Base-by-base conservation (phyloP, 345 rosid species). In the Arabidopsis suecica region DNA sequence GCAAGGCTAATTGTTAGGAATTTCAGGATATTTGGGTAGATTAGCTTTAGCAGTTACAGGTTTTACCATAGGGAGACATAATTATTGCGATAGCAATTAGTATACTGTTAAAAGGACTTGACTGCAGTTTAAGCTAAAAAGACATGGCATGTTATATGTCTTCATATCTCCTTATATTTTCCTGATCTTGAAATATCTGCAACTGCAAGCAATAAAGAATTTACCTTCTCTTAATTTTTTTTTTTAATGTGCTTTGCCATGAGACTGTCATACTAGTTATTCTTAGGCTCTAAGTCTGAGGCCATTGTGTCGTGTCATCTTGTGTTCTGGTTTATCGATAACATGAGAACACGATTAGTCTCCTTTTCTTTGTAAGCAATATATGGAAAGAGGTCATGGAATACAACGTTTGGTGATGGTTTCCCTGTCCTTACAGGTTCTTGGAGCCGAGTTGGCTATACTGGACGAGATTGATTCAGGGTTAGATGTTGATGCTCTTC, bases 401-500 rank as follows among this genome's bases (percentile, higher is more conserved):
- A 57, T 71, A 40, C 67, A 13, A 58, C 0, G 1, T 51, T 71
- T 71, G 40, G 48, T 71, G 45, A 77, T 7, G 1, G 1, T 55
- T 37, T 45, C 16, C 0, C 18, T 63, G 45, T 65, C 49, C 7
- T 59, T 75, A 49, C 82, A 93, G 98, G 98, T 93, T 78, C 80
- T 93, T 38, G 99, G 97, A 73, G 99, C 96, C 18, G 91, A 93
- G 28, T 62, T 93, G 84, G 96, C 99, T 45, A 89, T 95, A 71
- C 82, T 92, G 25, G 98, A 95, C 78, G 99, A 92, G 80, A 93
- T 95, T 75, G 99, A 95, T 84, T 95, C 99, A 22, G 99, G 99
- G 18, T 81, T 95, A 78, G 98, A 92, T 78, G 83, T 93, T 51
- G 99, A 92, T 87, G 99, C 99, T 23, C 89, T 95, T 40, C 79